Evolutionary conservation across 2,329 filamentous ascomycete species (phyloP).

Genomic region (Aphanocladium album): DNA sequence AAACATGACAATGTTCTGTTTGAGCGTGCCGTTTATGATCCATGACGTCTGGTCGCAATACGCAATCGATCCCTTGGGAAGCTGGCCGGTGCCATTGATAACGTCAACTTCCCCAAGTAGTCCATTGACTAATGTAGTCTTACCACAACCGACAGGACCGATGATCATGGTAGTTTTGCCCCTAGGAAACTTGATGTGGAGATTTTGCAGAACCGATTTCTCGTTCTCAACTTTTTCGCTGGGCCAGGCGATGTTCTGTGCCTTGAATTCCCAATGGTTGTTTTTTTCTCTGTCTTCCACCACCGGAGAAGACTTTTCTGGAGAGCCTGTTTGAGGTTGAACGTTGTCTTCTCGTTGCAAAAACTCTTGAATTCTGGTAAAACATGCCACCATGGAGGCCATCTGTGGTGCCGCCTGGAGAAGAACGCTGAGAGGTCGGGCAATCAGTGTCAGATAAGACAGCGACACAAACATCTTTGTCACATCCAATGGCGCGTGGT

Average conservation of each 20-base stretch:
- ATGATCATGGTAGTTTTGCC: slow-evolving; percentile 30
- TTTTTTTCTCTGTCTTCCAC: no score
- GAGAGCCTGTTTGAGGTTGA: not conserved
- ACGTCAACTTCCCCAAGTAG: slow-evolving; percentile 27
- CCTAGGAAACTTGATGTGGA: slow-evolving; percentile 27
- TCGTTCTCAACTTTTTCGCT: not conserved
- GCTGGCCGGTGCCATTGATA: slow-evolving; percentile 15
- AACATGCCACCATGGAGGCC: not conserved
- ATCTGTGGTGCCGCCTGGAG: slow-evolving; percentile 17
- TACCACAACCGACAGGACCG: slow-evolving; percentile 23
- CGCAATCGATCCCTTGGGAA: slow-evolving; percentile 19
- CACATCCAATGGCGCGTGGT: slow-evolving; percentile 20
- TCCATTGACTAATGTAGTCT: slow-evolving; percentile 35
- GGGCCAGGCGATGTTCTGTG: not conserved
- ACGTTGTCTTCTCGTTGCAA: not conserved
- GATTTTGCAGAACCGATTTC: slow-evolving; percentile 23
- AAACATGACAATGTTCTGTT: slow-evolving; percentile 21
- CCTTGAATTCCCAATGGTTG: not conserved
- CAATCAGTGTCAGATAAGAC: slow-evolving; percentile 24
- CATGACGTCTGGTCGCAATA: slow-evolving; percentile 30
- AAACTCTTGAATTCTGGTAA: not conserved
- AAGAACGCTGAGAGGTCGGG: slow-evolving; percentile 20
- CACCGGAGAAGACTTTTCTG: no score
- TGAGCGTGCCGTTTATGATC: slow-evolving; percentile 19
- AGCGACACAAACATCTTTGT: slow-evolving; percentile 20